Evolutionary conservation across 768 basidiomycete genomes (phyloP).

Genomic region (Mrakia frigida): DNA sequence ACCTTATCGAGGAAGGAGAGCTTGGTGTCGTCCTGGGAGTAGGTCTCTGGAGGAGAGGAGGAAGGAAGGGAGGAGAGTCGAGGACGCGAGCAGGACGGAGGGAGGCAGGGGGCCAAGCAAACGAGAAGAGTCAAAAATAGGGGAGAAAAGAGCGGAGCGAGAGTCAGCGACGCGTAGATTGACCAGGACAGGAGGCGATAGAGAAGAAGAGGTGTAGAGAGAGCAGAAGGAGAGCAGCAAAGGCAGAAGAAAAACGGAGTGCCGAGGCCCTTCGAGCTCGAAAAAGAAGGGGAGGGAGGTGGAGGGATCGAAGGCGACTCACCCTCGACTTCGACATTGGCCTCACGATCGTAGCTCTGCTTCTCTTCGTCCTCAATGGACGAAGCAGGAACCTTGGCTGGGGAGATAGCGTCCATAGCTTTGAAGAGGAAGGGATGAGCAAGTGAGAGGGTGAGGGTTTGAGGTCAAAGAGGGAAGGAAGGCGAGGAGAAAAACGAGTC

Average conservation of each 20-base stretch:
- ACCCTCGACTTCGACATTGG: slow-evolving; percentile 4
- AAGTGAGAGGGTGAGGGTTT: background rate
- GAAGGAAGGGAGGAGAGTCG: background rate
- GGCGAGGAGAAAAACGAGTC: too few relatives aligned
- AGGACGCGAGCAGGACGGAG: background rate
- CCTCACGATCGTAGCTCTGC: background rate
- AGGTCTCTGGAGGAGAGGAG: background rate
- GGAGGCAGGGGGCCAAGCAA: background rate
- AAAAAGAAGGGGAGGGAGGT: background rate
- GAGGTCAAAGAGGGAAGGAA: too few relatives aligned
- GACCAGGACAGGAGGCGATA: background rate
- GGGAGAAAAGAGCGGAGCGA: background rate
- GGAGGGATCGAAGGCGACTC: background rate
- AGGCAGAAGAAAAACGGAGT: background rate
- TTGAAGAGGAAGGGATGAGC: background rate
- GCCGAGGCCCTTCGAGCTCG: background rate
- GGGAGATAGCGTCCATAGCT: background rate
- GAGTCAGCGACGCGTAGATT: background rate
- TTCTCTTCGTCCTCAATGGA: slow-evolving; percentile 4
- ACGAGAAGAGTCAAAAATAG: background rate
- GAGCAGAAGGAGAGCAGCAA: background rate
- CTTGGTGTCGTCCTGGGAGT: slow-evolving; percentile 11
- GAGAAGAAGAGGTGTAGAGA: background rate
- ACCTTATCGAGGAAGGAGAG: background rate
- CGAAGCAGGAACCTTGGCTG: background rate